A percentile compares a stretch with the other conserved stretches of the same genome.
phyloP scores from a whole-genome alignment of 73 alveolate genomes.

The Paramecium sexaurelia region DNA sequence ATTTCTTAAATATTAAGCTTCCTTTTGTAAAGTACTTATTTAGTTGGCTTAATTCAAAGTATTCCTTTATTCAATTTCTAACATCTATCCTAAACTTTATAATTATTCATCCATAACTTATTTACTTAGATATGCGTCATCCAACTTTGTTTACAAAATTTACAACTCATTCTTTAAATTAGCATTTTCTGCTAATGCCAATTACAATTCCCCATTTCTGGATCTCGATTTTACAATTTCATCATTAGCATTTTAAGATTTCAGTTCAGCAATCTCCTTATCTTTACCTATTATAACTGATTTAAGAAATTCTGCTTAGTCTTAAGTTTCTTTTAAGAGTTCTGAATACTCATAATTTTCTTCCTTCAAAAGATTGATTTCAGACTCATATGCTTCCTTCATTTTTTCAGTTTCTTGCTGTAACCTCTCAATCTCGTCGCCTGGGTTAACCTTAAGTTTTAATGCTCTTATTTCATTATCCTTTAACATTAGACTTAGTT shows the following conservation, averaged over 20 bases:
- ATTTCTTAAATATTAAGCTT: slow-evolving; percentile 44
- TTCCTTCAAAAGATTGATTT: neutral
- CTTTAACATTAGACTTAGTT: neutral
- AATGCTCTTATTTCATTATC: slow-evolving; percentile 59
- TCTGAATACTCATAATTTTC: slow-evolving; percentile 30
- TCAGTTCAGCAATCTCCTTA: slow-evolving; percentile 23
- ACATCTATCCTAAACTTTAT: slow-evolving; percentile 12
- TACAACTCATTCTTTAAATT: slow-evolving; percentile 33
- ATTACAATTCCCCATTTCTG: neutral
- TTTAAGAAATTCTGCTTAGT: slow-evolving; percentile 36
- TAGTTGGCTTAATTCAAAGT: slow-evolving; percentile 23
- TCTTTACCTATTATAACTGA: slow-evolving; percentile 26
- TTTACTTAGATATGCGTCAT: slow-evolving; percentile 18
- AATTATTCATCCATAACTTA: slow-evolving; percentile 35
- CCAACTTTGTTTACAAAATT: slow-evolving; percentile 4
- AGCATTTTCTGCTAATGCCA: slow-evolving; percentile 40
- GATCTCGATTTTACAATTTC: slow-evolving; percentile 33
- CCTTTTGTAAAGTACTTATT: slow-evolving; percentile 31
- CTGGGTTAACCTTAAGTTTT: slow-evolving; percentile 28
- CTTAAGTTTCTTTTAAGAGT: slow-evolving; percentile 16
- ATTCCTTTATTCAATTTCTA: slow-evolving; percentile 35
- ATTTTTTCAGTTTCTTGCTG: neutral
- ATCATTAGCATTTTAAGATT: neutral
- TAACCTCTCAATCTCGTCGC: slow-evolving; percentile 37
- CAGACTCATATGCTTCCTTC: neutral